These are phyloP conservation scores for Stipa capillata DNA, from an alignment of 176 grass and related monocot species.

Conservation along the genomic window DNA sequence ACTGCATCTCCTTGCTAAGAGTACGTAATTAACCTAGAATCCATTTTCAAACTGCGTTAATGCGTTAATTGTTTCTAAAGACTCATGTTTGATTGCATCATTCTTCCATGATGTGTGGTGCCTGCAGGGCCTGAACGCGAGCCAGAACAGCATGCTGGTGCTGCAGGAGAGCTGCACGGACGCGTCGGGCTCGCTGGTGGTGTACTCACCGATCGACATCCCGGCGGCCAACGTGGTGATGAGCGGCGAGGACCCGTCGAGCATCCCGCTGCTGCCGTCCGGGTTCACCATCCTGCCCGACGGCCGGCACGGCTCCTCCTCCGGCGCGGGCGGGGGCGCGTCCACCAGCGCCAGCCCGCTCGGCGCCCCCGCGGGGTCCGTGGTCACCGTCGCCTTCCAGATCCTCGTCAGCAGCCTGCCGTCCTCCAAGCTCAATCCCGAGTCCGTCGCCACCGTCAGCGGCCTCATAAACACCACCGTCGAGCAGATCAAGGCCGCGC, in stretches of 20 bases:
- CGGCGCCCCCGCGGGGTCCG: conserved; percentile 29
- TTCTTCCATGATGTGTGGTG: too few relatives aligned
- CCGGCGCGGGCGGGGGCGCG: background rate
- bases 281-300: conserved; percentile 64
- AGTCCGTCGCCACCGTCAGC: conserved; percentile 83
- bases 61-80: too few relatives aligned
- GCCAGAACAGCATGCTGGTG: conserved; percentile 79
- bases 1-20: conserved; percentile 81
- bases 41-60: too few relatives aligned
- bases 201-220: conserved; percentile 77
- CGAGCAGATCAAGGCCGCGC: conserved; percentile 69
- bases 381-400: conserved; percentile 82
- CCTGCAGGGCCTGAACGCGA: conserved; percentile 52
- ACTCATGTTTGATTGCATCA: too few relatives aligned
- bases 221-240: conserved; percentile 74
- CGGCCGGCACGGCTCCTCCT: too few relatives aligned
- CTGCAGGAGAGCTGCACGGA: conserved; percentile 97
- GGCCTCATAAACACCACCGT: conserved; percentile 76
- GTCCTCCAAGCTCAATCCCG: conserved; percentile 67
- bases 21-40: too few relatives aligned
- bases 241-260: conserved; percentile 78
- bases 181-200: conserved; percentile 58
- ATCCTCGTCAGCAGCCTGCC: conserved; percentile 79
- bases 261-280: conserved; percentile 67
- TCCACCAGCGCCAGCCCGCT: conserved; percentile 35